These are phyloP conservation scores for Colletotrichum cereale DNA, from an alignment of 2,329 filamentous ascomycete genomes.

Conservation along the genomic window DNA sequence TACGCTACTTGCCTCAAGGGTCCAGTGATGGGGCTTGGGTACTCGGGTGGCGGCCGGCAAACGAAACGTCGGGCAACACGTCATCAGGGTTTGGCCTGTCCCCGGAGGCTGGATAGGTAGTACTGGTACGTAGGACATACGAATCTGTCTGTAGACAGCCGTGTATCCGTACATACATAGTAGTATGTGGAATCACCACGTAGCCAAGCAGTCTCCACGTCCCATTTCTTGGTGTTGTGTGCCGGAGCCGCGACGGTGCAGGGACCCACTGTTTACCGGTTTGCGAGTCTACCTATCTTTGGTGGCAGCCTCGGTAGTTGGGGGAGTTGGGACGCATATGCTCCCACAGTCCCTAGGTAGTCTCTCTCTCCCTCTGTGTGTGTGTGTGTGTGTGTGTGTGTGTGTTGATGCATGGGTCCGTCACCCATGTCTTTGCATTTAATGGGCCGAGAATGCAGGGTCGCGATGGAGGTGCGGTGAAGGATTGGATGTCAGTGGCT, in stretches of 20 bases:
- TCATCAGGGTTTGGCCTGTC: conserved; percentile 35
- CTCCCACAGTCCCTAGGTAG: no score
- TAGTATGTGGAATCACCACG: no score
- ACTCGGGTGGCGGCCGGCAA: no score
- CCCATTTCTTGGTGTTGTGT: background rate
- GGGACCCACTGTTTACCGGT: conserved; percentile 34
- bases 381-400: no score
- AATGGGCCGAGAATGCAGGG: conserved; percentile 30
- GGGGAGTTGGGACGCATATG: background rate
- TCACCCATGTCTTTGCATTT: conserved; percentile 25
- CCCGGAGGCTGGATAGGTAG: no score
- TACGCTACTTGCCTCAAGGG: no score
- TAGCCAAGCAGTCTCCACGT: background rate
- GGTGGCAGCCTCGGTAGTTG: conserved; percentile 28
- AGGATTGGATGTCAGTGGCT: conserved; percentile 17
- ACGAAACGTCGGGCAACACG: conserved; percentile 13
- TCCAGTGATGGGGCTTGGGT: no score
- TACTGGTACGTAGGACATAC: no score
- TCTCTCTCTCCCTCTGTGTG: no score
- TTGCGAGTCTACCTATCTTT: no score
- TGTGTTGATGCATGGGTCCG: background rate
- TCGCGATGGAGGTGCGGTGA: conserved; percentile 26
- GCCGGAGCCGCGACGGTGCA: conserved; percentile 34
- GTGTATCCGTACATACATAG: background rate
- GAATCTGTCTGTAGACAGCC: no score